These are phyloP conservation scores for Alternaria angustiovoidea DNA, from an alignment of 2,329 filamentous ascomycete species.

Conservation along the genomic window DNA sequence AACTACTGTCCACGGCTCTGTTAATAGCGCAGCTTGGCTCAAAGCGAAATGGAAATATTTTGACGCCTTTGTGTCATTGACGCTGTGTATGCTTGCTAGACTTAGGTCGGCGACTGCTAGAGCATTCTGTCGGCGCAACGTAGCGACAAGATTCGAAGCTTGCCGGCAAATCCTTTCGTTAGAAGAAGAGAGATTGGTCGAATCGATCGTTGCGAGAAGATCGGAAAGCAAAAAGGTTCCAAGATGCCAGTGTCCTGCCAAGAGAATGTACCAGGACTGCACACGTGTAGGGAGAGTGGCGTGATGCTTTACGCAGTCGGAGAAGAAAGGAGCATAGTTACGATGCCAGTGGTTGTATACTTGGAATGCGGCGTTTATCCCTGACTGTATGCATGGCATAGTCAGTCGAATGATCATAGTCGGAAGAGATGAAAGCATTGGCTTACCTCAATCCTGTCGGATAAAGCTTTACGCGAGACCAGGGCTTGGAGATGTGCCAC, in stretches of 20 bases:
- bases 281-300: conserved; percentile 60
- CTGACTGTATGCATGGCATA: conserved; percentile 55
- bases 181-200: conserved; percentile 53
- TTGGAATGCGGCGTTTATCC: conserved; percentile 57
- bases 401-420: conserved; percentile 41
- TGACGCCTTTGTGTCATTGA: neutral
- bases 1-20: conserved; percentile 67
- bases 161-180: conserved; percentile 54
- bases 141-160: conserved; percentile 54
- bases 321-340: conserved; percentile 61
- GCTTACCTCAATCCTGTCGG: conserved; percentile 11
- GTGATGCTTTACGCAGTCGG: conserved; percentile 61
- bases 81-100: conserved; percentile 35
- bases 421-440: neutral
- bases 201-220: conserved; percentile 56
- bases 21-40: conserved; percentile 63
- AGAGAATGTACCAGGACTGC: conserved; percentile 67
- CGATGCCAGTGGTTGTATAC: conserved; percentile 65
- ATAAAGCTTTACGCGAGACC: conserved; percentile 3
- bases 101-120: conserved; percentile 42
- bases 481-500: conserved; percentile 13
- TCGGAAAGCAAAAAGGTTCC: conserved; percentile 64
- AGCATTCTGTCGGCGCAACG: conserved; percentile 49
- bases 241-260: conserved; percentile 66
- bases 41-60: conserved; percentile 62